Percentiles rank a stretch among this genome's conserved stretches.
Evolutionary conservation across 2,329 filamentous ascomycete species (phyloP).

Genomic region (Penicillium sp.): DNA sequence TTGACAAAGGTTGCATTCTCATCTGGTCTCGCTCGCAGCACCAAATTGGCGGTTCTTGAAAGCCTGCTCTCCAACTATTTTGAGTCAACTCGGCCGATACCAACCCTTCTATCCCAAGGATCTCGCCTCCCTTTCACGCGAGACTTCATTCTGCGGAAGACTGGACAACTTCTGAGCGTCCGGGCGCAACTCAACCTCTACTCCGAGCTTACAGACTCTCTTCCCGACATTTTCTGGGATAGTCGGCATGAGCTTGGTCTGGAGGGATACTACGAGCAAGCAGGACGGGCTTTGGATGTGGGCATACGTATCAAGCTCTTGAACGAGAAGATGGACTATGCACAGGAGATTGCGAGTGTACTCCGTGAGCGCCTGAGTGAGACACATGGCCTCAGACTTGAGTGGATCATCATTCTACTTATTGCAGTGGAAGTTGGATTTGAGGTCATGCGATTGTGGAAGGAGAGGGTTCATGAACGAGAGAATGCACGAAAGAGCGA

Average conservation of each 20-base stretch:
- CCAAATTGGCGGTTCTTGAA: constrained; percentile 91
- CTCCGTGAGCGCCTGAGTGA: constrained; percentile 86
- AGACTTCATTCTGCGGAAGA: constrained; percentile 86
- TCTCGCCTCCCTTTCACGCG: constrained; percentile 66
- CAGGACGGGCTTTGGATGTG: constrained; percentile 86
- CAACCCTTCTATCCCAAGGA: constrained; percentile 72
- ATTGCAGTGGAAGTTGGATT: constrained; percentile 92
- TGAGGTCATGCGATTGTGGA: constrained; percentile 73
- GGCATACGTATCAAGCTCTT: constrained; percentile 85
- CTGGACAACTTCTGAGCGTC: constrained; percentile 84
- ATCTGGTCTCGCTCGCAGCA: constrained; percentile 86
- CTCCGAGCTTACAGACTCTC: constrained; percentile 89
- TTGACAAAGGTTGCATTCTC: constrained; percentile 96
- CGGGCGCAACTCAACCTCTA: constrained; percentile 95
- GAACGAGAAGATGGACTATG: constrained; percentile 98
- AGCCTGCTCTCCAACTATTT: constrained; percentile 81
- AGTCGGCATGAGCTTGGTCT: constrained; percentile 82
- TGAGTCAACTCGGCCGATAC: constrained; percentile 79
- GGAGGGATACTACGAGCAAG: constrained; percentile 93
- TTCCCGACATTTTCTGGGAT: constrained; percentile 98
- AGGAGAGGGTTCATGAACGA: constrained; percentile 56
- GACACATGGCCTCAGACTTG: constrained; percentile 81
- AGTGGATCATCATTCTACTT: constrained; percentile 93
- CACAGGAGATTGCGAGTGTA: constrained; percentile 89
- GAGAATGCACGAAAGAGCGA: constrained; percentile 14